Percentiles rank a stretch among this genome's conserved stretches.
These are phyloP conservation scores for Fraxinus quadrangulata DNA, from an alignment of 257 asterid genomes.

Conservation along the genomic window DNA sequence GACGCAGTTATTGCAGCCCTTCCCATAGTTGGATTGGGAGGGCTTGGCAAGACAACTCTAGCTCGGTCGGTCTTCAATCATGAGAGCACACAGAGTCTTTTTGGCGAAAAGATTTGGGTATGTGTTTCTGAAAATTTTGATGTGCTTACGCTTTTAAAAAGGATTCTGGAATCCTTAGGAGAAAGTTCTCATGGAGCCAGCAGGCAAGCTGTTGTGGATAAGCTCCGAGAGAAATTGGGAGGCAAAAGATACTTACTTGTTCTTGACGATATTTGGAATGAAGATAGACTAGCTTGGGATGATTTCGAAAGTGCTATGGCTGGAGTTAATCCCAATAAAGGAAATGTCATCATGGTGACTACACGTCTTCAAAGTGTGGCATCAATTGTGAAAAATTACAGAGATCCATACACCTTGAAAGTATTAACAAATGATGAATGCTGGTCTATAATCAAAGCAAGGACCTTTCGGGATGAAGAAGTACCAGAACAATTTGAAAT, in stretches of 20 bases:
- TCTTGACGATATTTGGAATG: conserved; percentile 28
- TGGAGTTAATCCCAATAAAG: not conserved
- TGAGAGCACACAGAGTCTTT: too few species aligned
- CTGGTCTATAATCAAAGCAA: conserved; percentile 20
- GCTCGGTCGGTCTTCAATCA: too few species aligned
- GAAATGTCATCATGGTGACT: conserved; percentile 10
- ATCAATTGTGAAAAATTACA: not conserved
- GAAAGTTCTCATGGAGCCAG: too few species aligned
- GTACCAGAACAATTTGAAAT: conserved; percentile 1
- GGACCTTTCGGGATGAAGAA: conserved; percentile 18
- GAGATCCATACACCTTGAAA: not conserved
- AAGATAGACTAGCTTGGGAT: not conserved
- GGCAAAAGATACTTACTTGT: conserved; percentile 13
- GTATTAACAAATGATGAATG: conserved; percentile 18
- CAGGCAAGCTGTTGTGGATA: not conserved
- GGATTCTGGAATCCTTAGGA: too few species aligned
- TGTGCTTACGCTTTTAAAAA: too few species aligned
- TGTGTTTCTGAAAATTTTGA: too few species aligned
- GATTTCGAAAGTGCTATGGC: not conserved
- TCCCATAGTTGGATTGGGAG: too few species aligned
- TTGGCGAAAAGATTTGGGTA: too few species aligned
- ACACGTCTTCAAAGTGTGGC: conserved; percentile 9
- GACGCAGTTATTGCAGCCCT: too few species aligned
- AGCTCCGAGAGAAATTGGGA: not conserved
- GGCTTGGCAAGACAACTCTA: too few species aligned